phyloP scores from a whole-genome alignment of 306 rosid genomes.

The Lathyrus sativus region DNA sequence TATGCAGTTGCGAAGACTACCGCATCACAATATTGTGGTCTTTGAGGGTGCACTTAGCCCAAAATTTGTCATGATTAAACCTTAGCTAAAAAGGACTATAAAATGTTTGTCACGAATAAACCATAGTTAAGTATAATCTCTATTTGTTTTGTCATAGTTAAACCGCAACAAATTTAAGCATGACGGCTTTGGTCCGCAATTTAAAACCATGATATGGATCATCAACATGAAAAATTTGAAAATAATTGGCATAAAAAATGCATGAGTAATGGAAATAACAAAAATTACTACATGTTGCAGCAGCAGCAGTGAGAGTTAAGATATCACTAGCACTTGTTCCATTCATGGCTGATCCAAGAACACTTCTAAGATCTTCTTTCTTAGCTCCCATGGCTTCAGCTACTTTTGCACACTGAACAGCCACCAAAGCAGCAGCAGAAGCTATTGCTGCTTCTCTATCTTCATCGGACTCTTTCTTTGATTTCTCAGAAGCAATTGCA shows the following conservation, averaged over 20 bases:
- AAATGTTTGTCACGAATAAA: too few relatives aligned
- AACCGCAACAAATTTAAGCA: too few relatives aligned
- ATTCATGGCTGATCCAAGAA: slow-evolving; percentile 72
- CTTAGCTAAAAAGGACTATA: too few relatives aligned
- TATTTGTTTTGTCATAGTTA: too few relatives aligned
- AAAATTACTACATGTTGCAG: slow-evolving; percentile 69
- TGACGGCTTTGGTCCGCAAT: too few relatives aligned
- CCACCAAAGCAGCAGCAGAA: slow-evolving; percentile 88
- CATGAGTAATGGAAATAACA: not conserved
- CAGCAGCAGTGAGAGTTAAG: slow-evolving; percentile 87
- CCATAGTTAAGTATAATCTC: too few relatives aligned
- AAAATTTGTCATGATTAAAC: too few relatives aligned
- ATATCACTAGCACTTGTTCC: slow-evolving; percentile 69
- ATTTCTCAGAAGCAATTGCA: slow-evolving; percentile 70
- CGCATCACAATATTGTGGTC: too few relatives aligned
- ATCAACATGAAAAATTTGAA: not conserved
- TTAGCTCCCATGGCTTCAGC: slow-evolving; percentile 97
- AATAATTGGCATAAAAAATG: slow-evolving; percentile 14
- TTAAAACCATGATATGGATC: not conserved
- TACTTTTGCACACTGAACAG: slow-evolving; percentile 84
- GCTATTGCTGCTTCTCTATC: slow-evolving; percentile 79
- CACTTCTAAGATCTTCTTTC: slow-evolving; percentile 61
- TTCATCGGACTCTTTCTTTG: slow-evolving; percentile 44
- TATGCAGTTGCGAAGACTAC: too few relatives aligned
- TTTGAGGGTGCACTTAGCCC: too few relatives aligned